Base-by-base conservation (phyloP, 2,329 filamentous ascomycete species). In the Venturia nashicola region DNA sequence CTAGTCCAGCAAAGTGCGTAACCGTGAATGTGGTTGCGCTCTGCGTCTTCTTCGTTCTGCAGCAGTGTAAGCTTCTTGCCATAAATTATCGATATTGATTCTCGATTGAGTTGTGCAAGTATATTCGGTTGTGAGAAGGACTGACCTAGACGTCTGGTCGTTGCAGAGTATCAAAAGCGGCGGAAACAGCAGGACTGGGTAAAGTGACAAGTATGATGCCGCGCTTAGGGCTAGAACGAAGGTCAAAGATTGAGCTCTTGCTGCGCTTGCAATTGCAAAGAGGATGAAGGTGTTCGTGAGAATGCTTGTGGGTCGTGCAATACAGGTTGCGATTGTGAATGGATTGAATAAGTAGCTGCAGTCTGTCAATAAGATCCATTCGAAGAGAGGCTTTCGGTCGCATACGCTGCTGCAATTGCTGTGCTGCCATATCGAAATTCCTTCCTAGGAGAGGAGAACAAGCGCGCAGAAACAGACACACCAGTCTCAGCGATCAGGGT, bases 281-380 rank as follows among this genome's bases (percentile, higher is more conserved):
- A 97, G 84, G 68, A 96, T 89, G 69, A 91, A 91, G 72, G 89
- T 89, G 64, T 90, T 94, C 0, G 91, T 92, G 73, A 99, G 93
- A 65, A 93, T 86, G 67, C 86, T 90, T 0, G 93, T 97, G 0
- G 94, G 90, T 48, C 93, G 88, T 34, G 89, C 93, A 65, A 99
- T 82, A 73, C 93, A 97, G 20, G 91, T 92, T 55, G 91, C 86
- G 66, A 99, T 85, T 1, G 92, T 96, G 72, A 96, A 96, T 0
- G 94, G 94, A 73, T 95, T 97, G 77, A 97, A 93, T 2, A 99
- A 83, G 72, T 90, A 97, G 68, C 90, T 94, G 46, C 6, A 7
- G 14, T 61, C 11, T n/a, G 12, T 40, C 23, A 32, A 51, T n/a
- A 34, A 42, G 18, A 44, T 32, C 23, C 23, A 42, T 36, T 14